phyloP scores from a whole-genome alignment of 768 basidiomycete genomes.

The Tylopilus sp. region DNA sequence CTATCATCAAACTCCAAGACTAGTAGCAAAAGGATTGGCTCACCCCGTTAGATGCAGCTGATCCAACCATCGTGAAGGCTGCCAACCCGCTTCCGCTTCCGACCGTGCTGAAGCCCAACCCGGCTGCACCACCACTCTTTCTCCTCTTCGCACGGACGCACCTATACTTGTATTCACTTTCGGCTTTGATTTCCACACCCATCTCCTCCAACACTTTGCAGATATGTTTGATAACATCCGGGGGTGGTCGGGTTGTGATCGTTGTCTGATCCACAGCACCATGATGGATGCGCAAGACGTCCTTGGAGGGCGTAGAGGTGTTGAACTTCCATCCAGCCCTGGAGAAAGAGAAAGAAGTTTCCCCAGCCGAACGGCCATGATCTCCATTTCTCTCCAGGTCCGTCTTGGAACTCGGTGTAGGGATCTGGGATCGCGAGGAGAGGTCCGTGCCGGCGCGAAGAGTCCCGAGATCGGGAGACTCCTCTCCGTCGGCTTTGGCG shows the following conservation, averaged over 20 bases:
- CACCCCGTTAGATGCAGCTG: constrained; percentile 85
- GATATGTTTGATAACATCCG: constrained; percentile 86
- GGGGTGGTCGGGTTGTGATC: constrained; percentile 79
- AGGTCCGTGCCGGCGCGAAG: constrained; percentile 22
- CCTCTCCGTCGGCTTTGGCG: constrained; percentile 29
- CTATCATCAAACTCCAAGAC: constrained; percentile 6
- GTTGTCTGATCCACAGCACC: constrained; percentile 90
- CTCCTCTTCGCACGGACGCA: constrained; percentile 78
- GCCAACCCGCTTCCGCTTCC: constrained; percentile 50
- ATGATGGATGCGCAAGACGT: constrained; percentile 76
- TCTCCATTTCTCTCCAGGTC: constrained; percentile 20
- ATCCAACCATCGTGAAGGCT: constrained; percentile 74
- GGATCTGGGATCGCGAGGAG: constrained; percentile 30
- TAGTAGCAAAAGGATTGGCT: constrained; percentile 29
- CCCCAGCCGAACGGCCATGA: constrained; percentile 25
- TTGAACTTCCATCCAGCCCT: constrained; percentile 36
- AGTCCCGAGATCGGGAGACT: constrained; percentile 8
- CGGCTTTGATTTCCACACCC: constrained; percentile 86
- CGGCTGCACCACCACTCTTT: constrained; percentile 47
- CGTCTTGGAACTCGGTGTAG: constrained; percentile 26
- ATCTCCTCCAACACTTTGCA: constrained; percentile 76
- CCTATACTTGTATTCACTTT: constrained; percentile 88
- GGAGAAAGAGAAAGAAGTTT: constrained; percentile 35
- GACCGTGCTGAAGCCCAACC: constrained; percentile 41
- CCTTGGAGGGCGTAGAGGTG: constrained; percentile 35